These are phyloP conservation scores for Boletus fagicola DNA, from an alignment of 768 basidiomycete species.

Conservation along the genomic window DNA sequence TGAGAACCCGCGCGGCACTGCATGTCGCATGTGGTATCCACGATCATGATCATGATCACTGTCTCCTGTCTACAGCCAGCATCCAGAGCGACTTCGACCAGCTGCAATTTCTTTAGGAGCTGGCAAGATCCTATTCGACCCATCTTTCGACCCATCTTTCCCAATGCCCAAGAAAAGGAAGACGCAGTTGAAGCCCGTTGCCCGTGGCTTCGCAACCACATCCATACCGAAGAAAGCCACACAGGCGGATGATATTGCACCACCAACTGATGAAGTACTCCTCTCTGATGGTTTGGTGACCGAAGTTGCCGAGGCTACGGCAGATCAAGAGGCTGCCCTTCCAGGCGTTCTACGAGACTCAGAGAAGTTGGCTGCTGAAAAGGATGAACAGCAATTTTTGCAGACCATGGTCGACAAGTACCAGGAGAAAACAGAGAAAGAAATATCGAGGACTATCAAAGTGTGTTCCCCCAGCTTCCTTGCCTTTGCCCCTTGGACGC, in stretches of 20 bases:
- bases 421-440: constrained; percentile 88
- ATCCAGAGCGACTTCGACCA: background rate
- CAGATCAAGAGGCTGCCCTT: constrained; percentile 3
- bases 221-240: constrained; percentile 76
- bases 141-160: background rate
- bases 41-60: constrained; percentile 1
- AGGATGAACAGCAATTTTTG: constrained; percentile 53
- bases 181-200: constrained; percentile 70
- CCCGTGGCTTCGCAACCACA: constrained; percentile 76
- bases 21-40: background rate
- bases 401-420: constrained; percentile 77
- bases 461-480: constrained; percentile 36
- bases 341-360: constrained; percentile 8
- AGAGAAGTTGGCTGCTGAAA: constrained; percentile 37
- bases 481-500: background rate
- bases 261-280: constrained; percentile 6
- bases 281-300: constrained; percentile 4
- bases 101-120: background rate
- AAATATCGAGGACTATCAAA: constrained; percentile 69
- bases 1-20: background rate
- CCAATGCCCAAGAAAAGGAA: constrained; percentile 85
- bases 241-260: constrained; percentile 29
- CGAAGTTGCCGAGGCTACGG: constrained; percentile 6
- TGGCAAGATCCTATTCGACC: background rate
- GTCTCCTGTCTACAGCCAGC: background rate